These are phyloP conservation scores for Fusarium sambucinum DNA, from an alignment of 2,329 filamentous ascomycete species.

Conservation along the genomic window DNA sequence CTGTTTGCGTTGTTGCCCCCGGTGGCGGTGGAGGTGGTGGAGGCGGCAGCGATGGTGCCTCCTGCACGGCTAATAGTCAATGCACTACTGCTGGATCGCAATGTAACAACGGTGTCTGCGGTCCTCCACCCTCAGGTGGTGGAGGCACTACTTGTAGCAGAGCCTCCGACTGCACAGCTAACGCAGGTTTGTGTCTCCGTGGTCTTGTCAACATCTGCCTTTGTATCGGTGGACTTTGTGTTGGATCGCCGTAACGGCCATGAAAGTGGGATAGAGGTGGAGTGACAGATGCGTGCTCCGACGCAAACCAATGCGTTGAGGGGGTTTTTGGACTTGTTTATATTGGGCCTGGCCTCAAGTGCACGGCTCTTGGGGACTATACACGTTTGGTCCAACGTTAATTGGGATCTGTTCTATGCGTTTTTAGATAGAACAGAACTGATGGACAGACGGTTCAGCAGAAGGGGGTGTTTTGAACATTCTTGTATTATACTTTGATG, in stretches of 20 bases:
- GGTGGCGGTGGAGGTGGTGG: too few species aligned
- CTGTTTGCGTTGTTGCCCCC: not conserved
- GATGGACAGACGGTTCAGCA: not conserved
- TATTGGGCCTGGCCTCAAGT: too few species aligned
- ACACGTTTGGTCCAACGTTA: too few species aligned
- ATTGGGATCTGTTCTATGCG: too few species aligned
- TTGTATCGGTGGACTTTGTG: not conserved
- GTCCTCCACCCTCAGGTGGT: too few species aligned
- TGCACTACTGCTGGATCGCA: not conserved
- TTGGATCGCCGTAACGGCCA: too few species aligned
- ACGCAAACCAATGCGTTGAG: too few species aligned
- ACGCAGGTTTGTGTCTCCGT: not conserved
- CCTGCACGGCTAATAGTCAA: not conserved
- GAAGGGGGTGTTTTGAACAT: not conserved
- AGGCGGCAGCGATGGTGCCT: not conserved
- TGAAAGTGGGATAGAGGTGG: fast-evolving
- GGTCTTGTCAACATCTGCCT: not conserved
- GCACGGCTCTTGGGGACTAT: too few species aligned
- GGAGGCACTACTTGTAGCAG: not conserved
- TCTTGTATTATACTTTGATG: not conserved
- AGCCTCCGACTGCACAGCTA: not conserved
- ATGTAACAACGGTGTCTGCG: not conserved
- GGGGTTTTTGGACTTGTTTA: too few species aligned
- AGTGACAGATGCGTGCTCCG: too few species aligned
- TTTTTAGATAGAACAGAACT: fast-evolving